A percentile compares a stretch with the other conserved stretches of the same genome.
Evolutionary conservation across 345 rosid species (phyloP).

Genomic region (Acer negundo): DNA sequence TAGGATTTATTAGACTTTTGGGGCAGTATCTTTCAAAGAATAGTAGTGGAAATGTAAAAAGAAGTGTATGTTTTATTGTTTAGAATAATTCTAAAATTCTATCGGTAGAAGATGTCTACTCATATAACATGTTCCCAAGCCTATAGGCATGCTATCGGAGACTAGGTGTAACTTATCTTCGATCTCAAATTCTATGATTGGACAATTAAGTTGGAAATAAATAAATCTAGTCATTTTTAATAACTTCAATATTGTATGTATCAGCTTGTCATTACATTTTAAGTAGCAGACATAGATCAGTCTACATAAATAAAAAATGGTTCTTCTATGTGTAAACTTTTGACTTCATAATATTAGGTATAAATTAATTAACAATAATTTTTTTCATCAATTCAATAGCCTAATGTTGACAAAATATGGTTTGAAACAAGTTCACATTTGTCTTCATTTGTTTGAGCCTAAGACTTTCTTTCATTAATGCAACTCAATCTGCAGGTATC

Average conservation of each 20-base stretch:
- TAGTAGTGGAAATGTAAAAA: not conserved
- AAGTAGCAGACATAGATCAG: not conserved
- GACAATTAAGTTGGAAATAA: not conserved
- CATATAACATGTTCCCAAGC: not conserved
- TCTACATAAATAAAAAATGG: not conserved
- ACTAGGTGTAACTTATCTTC: not conserved
- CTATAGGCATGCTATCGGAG: not conserved
- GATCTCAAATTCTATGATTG: not conserved
- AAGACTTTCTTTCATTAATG: not conserved
- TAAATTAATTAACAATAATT: not conserved
- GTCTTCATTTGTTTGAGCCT: not conserved
- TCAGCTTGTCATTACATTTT: not conserved
- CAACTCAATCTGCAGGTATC: slow-evolving; percentile 35
- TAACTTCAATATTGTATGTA: not conserved
- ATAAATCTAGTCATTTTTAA: not conserved
- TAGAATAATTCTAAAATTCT: not conserved
- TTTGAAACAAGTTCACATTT: not conserved
- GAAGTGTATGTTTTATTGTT: not conserved
- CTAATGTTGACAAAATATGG: not conserved
- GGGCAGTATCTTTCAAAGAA: not conserved
- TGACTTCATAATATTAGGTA: not conserved
- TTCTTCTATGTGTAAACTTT: not conserved
- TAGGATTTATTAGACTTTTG: not conserved
- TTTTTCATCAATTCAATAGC: not conserved
- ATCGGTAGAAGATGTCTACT: not conserved